phyloP scores from a whole-genome alignment of 106 monocot genomes.

The Agapanthus africanus region DNA sequence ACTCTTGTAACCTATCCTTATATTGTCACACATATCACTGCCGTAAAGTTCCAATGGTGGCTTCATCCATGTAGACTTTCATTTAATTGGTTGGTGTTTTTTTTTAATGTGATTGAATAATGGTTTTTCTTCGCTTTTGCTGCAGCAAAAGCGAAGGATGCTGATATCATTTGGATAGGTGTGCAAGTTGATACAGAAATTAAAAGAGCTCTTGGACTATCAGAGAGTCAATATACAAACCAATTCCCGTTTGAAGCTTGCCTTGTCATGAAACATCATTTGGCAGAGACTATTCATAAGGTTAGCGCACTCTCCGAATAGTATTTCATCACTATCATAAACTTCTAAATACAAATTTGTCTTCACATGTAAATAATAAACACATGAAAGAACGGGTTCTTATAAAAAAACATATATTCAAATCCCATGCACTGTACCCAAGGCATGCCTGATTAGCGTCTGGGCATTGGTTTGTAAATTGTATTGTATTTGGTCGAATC shows the following conservation, averaged over 20 bases:
- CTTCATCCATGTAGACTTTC: neutral
- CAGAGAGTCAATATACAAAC: constrained; percentile 63
- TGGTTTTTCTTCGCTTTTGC: constrained; percentile 16
- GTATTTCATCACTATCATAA: too few relatives aligned
- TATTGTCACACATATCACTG: neutral
- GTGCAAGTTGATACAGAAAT: constrained; percentile 86
- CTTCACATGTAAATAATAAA: neutral
- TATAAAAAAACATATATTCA: too few relatives aligned
- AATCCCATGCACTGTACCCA: too few relatives aligned
- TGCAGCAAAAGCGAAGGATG: constrained; percentile 74
- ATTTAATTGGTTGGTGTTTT: neutral
- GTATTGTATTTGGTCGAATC: neutral
- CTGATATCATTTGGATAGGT: constrained; percentile 93
- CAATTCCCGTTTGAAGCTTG: constrained; percentile 99
- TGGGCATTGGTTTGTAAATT: too few relatives aligned
- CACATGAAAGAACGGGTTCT: too few relatives aligned
- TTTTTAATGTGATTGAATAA: neutral
- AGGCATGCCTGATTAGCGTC: too few relatives aligned
- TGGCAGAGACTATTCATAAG: constrained; percentile 90
- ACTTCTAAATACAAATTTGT: too few relatives aligned
- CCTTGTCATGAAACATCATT: constrained; percentile 95
- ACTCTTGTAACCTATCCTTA: neutral
- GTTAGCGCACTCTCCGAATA: constrained; percentile 24
- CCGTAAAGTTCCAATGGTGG: neutral
- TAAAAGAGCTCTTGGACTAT: constrained; percentile 59